Evolutionary conservation across 148 eudicot genomes (phyloP), one percentile per base, ranked within the genome.

Genomic region (Nepenthes gracilis): DNA sequence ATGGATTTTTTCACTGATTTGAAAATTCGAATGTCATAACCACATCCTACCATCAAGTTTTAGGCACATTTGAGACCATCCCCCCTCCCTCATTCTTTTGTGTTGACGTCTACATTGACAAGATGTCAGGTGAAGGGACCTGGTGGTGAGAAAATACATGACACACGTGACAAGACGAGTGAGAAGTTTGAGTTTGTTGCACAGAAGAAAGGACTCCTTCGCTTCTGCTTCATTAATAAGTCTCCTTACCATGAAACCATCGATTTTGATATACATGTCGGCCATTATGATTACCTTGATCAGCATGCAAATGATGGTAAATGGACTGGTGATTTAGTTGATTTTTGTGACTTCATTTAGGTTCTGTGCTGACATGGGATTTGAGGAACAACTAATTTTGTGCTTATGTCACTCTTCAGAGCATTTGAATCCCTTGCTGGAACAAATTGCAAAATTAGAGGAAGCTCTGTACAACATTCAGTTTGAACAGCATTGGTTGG

Each of bases 401-500:
- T 53, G 32, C 2, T 13, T 60, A 6, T 45, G 54, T 23, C 43
- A 11, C 51, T 59, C 1, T 52, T 68, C 84, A 89, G 96, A 89
- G 74, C 93, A 89, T 74, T 79, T 89, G 57, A 59, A 69, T 49
- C 96, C 96, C 9, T 54, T 89, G 73, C 47, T 81, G 57, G 90
- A 89, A 48, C 93, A 89, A 40, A 83, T 89, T n/a, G 59, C 82
- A 2, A 77, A 74, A 65, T 62, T 89, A 56, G 90, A 85, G 72
- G 93, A 83, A 65, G 87, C 89, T 62, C 80, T 89, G 9, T 77
- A 83, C 72, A 89, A 85, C 68, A 85, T 89, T 64, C 93, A 89
- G 49, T 85, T 85, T 64, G 96, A 89, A 55, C 96, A 89, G 68
- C 96, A 89, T 62, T 89, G 93, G 93, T 62, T 89, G 52, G 85